Conservation (phyloP, 2,329 filamentous ascomycete genomes). For the Chaetomiaceae sp. region DNA sequence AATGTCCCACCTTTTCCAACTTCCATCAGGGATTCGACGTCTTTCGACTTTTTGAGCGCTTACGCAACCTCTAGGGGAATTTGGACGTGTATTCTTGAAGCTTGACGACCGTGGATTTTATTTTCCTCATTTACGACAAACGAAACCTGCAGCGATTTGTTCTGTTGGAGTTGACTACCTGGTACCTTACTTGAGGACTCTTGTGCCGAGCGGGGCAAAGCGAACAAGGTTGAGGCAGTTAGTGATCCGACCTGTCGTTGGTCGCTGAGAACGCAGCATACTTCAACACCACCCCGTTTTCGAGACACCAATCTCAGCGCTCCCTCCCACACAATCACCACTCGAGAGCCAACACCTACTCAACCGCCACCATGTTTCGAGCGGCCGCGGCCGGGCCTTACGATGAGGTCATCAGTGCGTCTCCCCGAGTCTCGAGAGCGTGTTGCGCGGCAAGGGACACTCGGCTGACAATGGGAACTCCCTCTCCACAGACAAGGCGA, state of each 20-base stretch:
- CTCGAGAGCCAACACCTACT: not conserved
- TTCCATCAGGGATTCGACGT: not conserved
- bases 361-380: conserved; percentile 48
- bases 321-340: not conserved
- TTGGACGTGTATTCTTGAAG: not conserved
- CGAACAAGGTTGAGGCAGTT: not conserved
- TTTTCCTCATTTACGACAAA: not conserved
- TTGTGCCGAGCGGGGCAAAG: conserved; percentile 4
- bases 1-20: conserved; percentile 8
- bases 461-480: conserved; percentile 20
- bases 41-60: not conserved
- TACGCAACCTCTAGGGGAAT: conserved; percentile 6
- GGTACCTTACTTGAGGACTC: no score
- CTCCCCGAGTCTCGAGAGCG: not conserved
- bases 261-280: not conserved
- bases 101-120: not conserved
- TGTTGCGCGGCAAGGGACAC: not conserved
- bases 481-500: conserved; percentile 59
- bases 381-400: conserved; percentile 54
- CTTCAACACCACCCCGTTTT: not conserved
- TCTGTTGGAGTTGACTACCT: no score
- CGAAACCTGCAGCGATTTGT: no score
- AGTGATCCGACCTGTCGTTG: not conserved
- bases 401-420: conserved; percentile 56
- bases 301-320: not conserved